Evolutionary conservation across 108 stramenopile genomes (phyloP), one percentile per base, ranked within the genome.

Genomic region (Nannochloropsis oceanica): DNA sequence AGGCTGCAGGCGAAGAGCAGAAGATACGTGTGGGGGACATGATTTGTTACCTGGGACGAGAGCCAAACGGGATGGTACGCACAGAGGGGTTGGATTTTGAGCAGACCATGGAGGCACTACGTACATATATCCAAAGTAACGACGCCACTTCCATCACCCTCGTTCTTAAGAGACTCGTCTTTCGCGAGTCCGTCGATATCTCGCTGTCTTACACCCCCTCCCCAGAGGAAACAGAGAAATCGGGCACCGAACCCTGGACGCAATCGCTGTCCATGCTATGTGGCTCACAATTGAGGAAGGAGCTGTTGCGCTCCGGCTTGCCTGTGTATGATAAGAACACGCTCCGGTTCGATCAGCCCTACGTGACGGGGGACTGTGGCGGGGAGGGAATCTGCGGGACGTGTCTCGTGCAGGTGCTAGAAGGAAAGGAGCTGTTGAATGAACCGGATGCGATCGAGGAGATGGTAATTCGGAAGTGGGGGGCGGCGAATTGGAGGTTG

Each of bases 311-410:
- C n/a, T 26, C 50, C 8, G 88, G 82, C 73, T 50, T 89, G 0
- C 88, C 88, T 10, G 85, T 89, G 80, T 89, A 89, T 44, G 85
- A 85, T 79, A 81, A 81, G 20, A 44, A 80, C 42, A 89, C 88
- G 26, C 25, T 44, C 82, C 82, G 88, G 42, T 89, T 82, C 42
- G 88, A 89, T 44, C 88, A 89, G 85, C 88, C 88, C 34, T 89
- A 89, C 82, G 88, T 85, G 12, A 89, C 88, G 2, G 88, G 88
- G 8, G 85, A 89, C 85, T 89, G 88, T 82, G 88, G 82, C 11
- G 88, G 88, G 26, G 88, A 89, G 42, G 88, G 88, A 18, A 89
- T 81, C 34, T 89, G 88, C 43, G 83, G 88, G 12, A 89, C 88
- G 34, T 89, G 88, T 85, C 85, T 89, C 43, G 88, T 89, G 25